A percentile compares a stretch with the other conserved stretches of the same genome.
Evolutionary conservation across 345 rosid genomes (phyloP).

Genomic region (Eucalyptus caleyi): DNA sequence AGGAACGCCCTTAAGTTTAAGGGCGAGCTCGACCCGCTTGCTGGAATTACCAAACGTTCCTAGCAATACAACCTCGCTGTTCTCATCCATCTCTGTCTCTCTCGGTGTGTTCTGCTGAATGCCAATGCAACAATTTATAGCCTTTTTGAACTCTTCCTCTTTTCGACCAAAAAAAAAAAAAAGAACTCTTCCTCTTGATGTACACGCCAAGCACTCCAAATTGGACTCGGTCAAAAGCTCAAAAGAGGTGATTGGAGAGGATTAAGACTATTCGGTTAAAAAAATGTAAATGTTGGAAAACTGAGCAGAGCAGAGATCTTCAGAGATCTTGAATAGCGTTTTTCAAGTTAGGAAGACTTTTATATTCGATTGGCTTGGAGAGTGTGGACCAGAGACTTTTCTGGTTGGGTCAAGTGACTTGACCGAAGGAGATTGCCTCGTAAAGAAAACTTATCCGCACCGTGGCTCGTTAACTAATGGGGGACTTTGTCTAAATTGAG

Average conservation of each 20-base stretch:
- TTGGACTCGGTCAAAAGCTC: neutral
- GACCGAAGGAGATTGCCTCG: neutral
- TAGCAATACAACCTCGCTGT: neutral
- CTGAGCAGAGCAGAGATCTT: neutral
- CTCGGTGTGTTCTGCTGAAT: neutral
- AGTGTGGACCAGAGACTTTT: neutral
- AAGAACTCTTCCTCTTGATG: neutral
- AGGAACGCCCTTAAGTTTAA: conserved; percentile 2
- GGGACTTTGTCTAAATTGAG: neutral
- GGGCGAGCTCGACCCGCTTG: conserved; percentile 8
- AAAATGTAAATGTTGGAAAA: neutral
- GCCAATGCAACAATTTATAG: neutral
- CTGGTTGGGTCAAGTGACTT: neutral
- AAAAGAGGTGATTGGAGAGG: neutral
- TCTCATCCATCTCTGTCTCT: neutral
- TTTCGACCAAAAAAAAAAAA: no score
- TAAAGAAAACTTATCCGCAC: neutral
- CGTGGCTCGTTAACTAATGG: neutral
- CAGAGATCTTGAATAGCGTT: neutral
- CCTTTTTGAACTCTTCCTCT: neutral
- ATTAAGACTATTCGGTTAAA: neutral
- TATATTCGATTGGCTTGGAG: neutral
- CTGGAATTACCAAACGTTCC: neutral
- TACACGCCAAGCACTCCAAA: neutral
- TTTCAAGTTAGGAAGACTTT: neutral